phyloP scores from a whole-genome alignment of 2,329 filamentous ascomycete genomes.

The Amauroascus niger region DNA sequence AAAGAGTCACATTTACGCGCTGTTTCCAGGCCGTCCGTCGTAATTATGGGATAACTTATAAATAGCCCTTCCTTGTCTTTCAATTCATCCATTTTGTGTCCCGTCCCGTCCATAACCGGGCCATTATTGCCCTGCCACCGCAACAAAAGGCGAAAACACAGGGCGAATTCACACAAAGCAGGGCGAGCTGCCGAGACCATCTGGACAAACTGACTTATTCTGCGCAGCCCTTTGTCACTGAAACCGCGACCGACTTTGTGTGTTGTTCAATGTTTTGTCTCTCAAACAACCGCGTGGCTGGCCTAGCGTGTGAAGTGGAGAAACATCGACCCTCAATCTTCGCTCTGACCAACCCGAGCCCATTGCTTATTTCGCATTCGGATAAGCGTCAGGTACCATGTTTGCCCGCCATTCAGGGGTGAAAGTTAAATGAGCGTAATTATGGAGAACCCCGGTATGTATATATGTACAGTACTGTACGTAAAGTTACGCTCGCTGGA shows the following conservation, averaged over 20 bases:
- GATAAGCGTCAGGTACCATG: constrained; percentile 12
- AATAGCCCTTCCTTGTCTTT: background rate
- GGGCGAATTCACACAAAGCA: background rate
- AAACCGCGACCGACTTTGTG: background rate
- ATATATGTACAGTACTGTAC: too few species aligned
- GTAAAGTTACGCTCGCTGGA: background rate
- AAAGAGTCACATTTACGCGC: background rate
- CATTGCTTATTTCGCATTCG: background rate
- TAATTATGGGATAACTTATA: constrained; percentile 2
- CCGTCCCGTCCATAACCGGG: background rate
- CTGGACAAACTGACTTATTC: background rate
- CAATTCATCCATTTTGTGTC: background rate
- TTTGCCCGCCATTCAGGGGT: background rate
- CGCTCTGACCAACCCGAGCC: background rate
- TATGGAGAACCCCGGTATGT: background rate
- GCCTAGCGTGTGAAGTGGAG: background rate
- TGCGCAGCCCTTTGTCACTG: background rate
- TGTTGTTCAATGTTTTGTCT: constrained; percentile 1
- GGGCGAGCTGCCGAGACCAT: background rate
- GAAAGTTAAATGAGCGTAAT: background rate
- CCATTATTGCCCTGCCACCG: background rate
- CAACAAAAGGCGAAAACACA: background rate
- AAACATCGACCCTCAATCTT: background rate
- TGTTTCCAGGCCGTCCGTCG: background rate
- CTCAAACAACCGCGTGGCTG: constrained; percentile 11